Conservation (phyloP, 2,329 filamentous ascomycete species). For the Byssothecium circinans region DNA sequence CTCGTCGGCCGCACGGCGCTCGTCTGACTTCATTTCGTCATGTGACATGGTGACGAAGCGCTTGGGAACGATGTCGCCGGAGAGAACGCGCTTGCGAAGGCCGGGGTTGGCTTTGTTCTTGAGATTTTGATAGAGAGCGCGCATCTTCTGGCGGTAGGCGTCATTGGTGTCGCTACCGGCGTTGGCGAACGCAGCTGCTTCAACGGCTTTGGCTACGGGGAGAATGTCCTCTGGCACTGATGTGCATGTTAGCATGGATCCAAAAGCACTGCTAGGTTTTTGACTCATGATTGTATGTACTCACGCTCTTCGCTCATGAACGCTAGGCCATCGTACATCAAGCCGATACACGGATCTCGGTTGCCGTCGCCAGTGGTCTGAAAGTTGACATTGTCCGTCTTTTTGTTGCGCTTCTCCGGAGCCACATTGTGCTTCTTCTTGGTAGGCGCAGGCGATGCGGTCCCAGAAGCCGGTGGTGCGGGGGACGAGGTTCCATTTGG, state of each 20-base stretch:
- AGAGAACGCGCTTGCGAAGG: slow-evolving; percentile 74
- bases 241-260: slow-evolving; percentile 12
- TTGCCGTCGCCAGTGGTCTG: slow-evolving; percentile 72
- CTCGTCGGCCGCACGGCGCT: slow-evolving; percentile 74
- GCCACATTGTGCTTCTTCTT: slow-evolving; percentile 59
- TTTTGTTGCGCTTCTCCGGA: slow-evolving; percentile 78
- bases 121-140: slow-evolving; percentile 90
- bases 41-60: slow-evolving; percentile 84
- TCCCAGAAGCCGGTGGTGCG: slow-evolving; percentile 43
- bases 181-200: slow-evolving; percentile 70
- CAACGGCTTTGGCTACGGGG: slow-evolving; percentile 67
- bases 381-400: slow-evolving; percentile 76
- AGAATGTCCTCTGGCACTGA: slow-evolving; percentile 66
- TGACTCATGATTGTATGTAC: slow-evolving; percentile 14
- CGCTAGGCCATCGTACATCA: slow-evolving; percentile 92
- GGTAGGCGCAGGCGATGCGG: slow-evolving; percentile 50
- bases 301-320: slow-evolving; percentile 62
- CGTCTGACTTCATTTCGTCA: slow-evolving; percentile 86
- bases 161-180: slow-evolving; percentile 70
- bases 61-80: slow-evolving; percentile 69
- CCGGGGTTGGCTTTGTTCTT: slow-evolving; percentile 86
- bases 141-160: slow-evolving; percentile 84
- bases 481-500: slow-evolving; percentile 34
- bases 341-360: slow-evolving; percentile 82
- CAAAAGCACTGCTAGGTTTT: slow-evolving; percentile 7